Conservation (phyloP, 331 rosid genomes). For the Phaseolus coccineus region DNA sequence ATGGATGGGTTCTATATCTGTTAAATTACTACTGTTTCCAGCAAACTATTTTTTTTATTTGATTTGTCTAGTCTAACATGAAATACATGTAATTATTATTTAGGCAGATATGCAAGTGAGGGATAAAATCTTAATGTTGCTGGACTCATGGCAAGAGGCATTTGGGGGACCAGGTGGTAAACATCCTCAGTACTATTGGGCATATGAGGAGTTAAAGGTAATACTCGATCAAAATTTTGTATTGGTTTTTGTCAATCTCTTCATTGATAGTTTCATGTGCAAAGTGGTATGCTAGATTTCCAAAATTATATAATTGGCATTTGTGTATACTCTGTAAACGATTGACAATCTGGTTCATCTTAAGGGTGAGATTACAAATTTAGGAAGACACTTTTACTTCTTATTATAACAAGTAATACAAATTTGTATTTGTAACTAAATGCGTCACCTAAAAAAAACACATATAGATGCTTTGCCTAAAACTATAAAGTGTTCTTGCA, state of each 20-base stretch:
- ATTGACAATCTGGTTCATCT: conserved; percentile 13
- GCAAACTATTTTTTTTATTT: conserved; percentile 1
- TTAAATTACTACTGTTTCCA: conserved; percentile 7
- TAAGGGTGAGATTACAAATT: neutral
- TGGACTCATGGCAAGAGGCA: conserved; percentile 98
- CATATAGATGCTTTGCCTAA: neutral
- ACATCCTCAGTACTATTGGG: conserved; percentile 89
- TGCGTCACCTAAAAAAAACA: conserved; percentile 17
- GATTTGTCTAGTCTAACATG: conserved; percentile 36
- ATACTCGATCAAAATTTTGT: conserved; percentile 5
- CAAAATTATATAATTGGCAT: conserved; percentile 7
- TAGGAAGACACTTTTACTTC: neutral
- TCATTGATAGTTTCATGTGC: conserved; percentile 19
- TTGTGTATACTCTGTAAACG: conserved; percentile 14
- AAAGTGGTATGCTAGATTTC: conserved; percentile 8
- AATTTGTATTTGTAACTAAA: conserved; percentile 11
- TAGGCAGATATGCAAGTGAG: conserved; percentile 97
- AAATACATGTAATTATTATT: conserved; percentile 42
- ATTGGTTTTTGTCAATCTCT: conserved; percentile 31
- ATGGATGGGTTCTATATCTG: neutral
- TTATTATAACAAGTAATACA: neutral
- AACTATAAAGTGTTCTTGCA: conserved; percentile 2
- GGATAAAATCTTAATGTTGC: conserved; percentile 79
- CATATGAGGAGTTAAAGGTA: conserved; percentile 88
- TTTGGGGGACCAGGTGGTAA: conserved; percentile 94